These are phyloP conservation scores for Fraxinus angustifolia DNA, from an alignment of 305 asterid species.

Conservation along the genomic window DNA sequence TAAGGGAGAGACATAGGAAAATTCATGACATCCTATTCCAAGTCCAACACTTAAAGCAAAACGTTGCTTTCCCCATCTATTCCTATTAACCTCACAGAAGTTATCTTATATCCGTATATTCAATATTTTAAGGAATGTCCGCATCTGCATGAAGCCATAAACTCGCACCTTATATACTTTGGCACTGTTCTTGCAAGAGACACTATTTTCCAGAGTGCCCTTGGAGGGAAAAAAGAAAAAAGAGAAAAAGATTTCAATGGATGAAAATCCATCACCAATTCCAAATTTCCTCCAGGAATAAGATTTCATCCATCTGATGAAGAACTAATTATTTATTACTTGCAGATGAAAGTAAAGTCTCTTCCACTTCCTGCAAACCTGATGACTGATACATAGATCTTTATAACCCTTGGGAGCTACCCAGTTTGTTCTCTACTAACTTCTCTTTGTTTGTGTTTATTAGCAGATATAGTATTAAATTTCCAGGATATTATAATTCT, in stretches of 20 bases:
- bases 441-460: background rate
- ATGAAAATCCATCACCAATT: slow-evolving; percentile 21
- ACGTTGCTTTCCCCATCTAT: background rate
- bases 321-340: slow-evolving; percentile 48
- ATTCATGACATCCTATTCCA: background rate
- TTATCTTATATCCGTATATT: background rate
- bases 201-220: slow-evolving; percentile 7
- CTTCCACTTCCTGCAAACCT: slow-evolving; percentile 44
- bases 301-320: slow-evolving; percentile 65
- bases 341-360: slow-evolving; percentile 43
- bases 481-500: background rate
- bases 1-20: background rate
- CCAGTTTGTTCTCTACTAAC: slow-evolving; percentile 31
- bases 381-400: slow-evolving; percentile 53
- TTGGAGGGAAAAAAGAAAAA: background rate
- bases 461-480: background rate
- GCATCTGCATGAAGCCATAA: slow-evolving; percentile 3
- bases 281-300: slow-evolving; percentile 52
- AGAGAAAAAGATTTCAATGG: slow-evolving; percentile 25
- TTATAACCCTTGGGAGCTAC: slow-evolving; percentile 67
- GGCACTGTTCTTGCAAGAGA: slow-evolving; percentile 16
- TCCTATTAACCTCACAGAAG: background rate
- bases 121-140: slow-evolving; percentile 18
- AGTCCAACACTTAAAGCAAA: background rate
- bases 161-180: background rate